Conservation (phyloP, 768 basidiomycete genomes). For the Mycena leptocephala region DNA sequence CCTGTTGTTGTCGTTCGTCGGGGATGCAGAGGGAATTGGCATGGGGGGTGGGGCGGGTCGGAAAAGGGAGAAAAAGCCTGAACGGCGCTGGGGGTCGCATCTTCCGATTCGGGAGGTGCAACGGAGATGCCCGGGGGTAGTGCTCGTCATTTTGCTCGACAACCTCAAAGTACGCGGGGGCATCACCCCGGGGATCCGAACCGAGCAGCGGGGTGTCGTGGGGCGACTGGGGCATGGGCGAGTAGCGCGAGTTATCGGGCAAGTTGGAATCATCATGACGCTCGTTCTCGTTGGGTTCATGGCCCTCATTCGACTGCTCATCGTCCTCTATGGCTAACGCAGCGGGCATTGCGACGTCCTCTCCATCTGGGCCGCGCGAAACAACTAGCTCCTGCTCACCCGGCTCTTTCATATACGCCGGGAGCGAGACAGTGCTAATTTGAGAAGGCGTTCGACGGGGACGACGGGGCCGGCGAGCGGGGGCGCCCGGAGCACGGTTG, state of each 20-base stretch:
- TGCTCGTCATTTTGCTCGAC: constrained; percentile 47
- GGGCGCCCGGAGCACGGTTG: constrained; percentile 45
- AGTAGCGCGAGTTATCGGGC: constrained; percentile 56
- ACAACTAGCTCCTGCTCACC: constrained; percentile 89
- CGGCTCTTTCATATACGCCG: constrained; percentile 88
- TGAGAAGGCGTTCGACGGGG: constrained; percentile 82
- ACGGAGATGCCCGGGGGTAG: constrained; percentile 29
- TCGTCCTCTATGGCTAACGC: constrained; percentile 52
- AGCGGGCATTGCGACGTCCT: constrained; percentile 65
- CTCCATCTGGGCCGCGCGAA: constrained; percentile 67
- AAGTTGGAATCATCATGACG: constrained; percentile 15
- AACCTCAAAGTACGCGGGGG: constrained; percentile 80
- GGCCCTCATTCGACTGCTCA: constrained; percentile 26
- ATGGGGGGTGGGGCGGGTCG: constrained; percentile 46
- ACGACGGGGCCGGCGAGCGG: constrained; percentile 52
- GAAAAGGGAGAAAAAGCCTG: constrained; percentile 63
- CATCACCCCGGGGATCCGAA: constrained; percentile 70
- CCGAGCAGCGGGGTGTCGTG: constrained; percentile 60
- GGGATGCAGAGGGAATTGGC: constrained; percentile 31
- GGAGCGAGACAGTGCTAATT: constrained; percentile 84
- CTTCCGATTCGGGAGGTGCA: constrained; percentile 41
- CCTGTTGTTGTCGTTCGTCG: background rate
- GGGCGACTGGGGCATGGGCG: constrained; percentile 57
- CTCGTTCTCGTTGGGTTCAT: background rate
- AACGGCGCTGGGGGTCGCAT: constrained; percentile 49